phyloP scores from a whole-genome alignment of 1,284 basidiomycete genomes.

The Sutorius eximius region DNA sequence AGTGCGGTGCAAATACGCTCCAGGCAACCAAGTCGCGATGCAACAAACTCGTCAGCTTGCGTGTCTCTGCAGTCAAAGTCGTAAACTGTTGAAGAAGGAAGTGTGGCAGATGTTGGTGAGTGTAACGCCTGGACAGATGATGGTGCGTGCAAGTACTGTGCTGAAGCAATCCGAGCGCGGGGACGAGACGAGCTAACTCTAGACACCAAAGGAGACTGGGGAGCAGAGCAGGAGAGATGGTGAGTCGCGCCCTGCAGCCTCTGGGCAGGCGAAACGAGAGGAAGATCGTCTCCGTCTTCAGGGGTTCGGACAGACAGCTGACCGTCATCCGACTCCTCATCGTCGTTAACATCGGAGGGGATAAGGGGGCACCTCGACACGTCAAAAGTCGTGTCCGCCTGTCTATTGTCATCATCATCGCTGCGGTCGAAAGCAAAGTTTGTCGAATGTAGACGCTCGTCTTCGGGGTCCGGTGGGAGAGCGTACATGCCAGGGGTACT shows the following conservation, averaged over 20 bases:
- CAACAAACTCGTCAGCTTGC: constrained; percentile 19
- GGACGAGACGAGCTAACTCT: constrained; percentile 29
- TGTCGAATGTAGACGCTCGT: constrained; percentile 8
- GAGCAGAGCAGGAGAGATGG: neutral
- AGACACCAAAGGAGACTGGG: constrained; percentile 12
- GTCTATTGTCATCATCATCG: constrained; percentile 2
- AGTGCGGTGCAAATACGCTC: constrained; percentile 24
- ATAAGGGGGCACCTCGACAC: constrained; percentile 20
- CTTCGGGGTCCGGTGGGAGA: neutral
- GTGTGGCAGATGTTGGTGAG: neutral
- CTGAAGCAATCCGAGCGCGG: constrained; percentile 21
- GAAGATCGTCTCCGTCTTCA: constrained; percentile 24
- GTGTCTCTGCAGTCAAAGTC: constrained; percentile 2
- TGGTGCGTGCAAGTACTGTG: constrained; percentile 2
- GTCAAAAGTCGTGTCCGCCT: constrained; percentile 23
- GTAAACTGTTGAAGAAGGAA: neutral
- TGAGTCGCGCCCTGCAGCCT: neutral
- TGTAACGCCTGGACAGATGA: neutral
- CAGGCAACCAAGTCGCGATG: constrained; percentile 14
- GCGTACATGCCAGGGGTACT: neutral
- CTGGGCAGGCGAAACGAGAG: constrained; percentile 4
- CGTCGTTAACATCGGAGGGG: constrained; percentile 31
- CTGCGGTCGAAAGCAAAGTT: constrained; percentile 8
- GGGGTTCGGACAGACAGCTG: constrained; percentile 28
- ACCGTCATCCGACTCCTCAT: constrained; percentile 31